Percentiles rank a stretch among this genome's conserved stretches.
Evolutionary conservation across 2,329 filamentous ascomycete genomes (phyloP).

Genomic region (Alternaria sp.): DNA sequence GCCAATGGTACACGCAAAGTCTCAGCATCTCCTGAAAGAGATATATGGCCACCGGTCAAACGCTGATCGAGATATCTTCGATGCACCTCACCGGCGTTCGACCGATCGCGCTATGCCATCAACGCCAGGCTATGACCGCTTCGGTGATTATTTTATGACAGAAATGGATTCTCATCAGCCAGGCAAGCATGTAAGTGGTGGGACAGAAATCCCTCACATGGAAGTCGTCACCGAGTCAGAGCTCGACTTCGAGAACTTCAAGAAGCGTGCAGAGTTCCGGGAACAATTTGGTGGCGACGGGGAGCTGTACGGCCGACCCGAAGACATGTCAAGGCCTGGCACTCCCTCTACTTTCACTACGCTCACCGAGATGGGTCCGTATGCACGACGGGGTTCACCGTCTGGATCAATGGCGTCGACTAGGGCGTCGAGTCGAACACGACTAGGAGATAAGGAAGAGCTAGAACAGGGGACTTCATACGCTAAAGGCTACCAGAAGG

Average conservation of each 20-base stretch:
- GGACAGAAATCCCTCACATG: slow-evolving; percentile 65
- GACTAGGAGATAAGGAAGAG: slow-evolving; percentile 27
- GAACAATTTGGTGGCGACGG: slow-evolving; percentile 82
- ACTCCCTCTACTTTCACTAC: slow-evolving; percentile 45
- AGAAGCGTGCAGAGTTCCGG: slow-evolving; percentile 85
- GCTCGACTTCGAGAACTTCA: slow-evolving; percentile 90
- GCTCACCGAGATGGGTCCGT: slow-evolving; percentile 31
- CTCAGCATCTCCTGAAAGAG: slow-evolving; percentile 81
- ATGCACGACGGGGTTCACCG: slow-evolving; percentile 18
- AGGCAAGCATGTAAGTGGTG: slow-evolving; percentile 55
- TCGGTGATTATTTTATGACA: slow-evolving; percentile 82
- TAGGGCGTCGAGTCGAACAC: slow-evolving; percentile 32
- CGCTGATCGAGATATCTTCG: slow-evolving; percentile 53
- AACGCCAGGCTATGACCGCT: slow-evolving; percentile 63
- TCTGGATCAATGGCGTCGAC: slow-evolving; percentile 24
- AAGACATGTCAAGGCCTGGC: slow-evolving; percentile 59
- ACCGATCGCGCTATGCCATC: slow-evolving; percentile 53
- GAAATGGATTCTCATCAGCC: slow-evolving; percentile 72
- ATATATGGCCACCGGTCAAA: slow-evolving; percentile 84
- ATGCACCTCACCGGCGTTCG: slow-evolving; percentile 33
- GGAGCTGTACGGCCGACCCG: slow-evolving; percentile 63
- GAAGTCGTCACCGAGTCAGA: slow-evolving; percentile 87
- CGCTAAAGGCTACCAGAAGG: slow-evolving; percentile 36
- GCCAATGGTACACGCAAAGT: slow-evolving; percentile 92
- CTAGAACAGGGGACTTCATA: slow-evolving; percentile 38